A percentile compares a stretch with the other conserved stretches of the same genome.
Conservation (phyloP, 1,139 yeast species). For the Yamadazyma oceani region DNA sequence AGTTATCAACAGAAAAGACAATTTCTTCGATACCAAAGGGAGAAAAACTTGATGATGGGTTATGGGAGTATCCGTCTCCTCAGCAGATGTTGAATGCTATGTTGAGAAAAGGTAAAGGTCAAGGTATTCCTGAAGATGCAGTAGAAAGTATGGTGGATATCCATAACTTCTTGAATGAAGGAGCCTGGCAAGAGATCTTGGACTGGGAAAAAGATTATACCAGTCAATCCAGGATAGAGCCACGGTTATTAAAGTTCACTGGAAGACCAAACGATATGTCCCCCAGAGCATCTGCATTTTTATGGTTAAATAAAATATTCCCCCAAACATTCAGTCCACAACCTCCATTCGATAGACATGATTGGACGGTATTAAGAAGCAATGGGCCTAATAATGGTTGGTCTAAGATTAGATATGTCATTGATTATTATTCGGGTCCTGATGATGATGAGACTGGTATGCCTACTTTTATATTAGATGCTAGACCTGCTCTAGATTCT, state of each 20-base stretch:
- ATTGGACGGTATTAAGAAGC: conserved; percentile 90
- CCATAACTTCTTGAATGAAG: conserved; percentile 94
- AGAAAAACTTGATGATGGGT: conserved; percentile 57
- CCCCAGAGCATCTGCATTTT: conserved; percentile 81
- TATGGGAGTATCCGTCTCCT: conserved; percentile 99
- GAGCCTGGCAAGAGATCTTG: conserved; percentile 94
- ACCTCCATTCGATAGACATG: conserved; percentile 97
- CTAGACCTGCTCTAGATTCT: conserved; percentile 89
- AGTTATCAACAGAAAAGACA: conserved; percentile 80
- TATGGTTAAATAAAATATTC: conserved; percentile 63
- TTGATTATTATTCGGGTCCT: conserved; percentile 92
- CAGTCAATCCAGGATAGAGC: conserved; percentile 52
- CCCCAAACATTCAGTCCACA: conserved; percentile 73
- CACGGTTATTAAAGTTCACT: conserved; percentile 81
- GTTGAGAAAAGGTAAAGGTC: conserved; percentile 88
- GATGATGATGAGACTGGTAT: conserved; percentile 85
- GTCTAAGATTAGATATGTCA: conserved; percentile 77
- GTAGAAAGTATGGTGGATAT: conserved; percentile 97
- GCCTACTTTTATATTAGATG: conserved; percentile 91
- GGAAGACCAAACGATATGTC: conserved; percentile 88
- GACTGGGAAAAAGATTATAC: conserved; percentile 80
- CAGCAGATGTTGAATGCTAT: conserved; percentile 99
- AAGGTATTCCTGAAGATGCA: conserved; percentile 88
- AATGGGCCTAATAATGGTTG: conserved; percentile 48
- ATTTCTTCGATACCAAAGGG: conserved; percentile 89